Base-by-base conservation (phyloP, 345 rosid genomes). In the Ceriops tagal region DNA sequence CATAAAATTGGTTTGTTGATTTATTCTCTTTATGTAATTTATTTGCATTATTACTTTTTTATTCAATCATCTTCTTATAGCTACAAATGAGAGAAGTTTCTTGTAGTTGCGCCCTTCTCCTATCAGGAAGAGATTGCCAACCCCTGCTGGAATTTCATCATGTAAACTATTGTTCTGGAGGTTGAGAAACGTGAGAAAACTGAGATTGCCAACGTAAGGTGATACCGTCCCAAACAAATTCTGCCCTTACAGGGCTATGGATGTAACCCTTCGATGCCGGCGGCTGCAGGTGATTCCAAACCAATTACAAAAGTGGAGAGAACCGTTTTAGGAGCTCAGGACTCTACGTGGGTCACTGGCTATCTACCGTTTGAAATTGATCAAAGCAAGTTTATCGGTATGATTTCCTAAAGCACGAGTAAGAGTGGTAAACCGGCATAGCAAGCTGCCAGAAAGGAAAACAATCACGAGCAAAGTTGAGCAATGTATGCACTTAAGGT, bases 241-340 rank as follows among this genome's bases (percentile, higher is more conserved):
- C 47, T 30, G 76, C 19, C 53, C 76, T 15, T 31, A 8, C 16
- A 69, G 61, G 1, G 21, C 49, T 1, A 69, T n/a, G 13, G 57
- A 58, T n/a, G 21, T 31, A 46, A 69, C 72, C 47, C 47, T 58
- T 27, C 16, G 76, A 22, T 31, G 59, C 66, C 18, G 27, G 39
- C 4, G 8, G 7, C 35, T 60, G 66, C 71, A 72, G 0, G 37
- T 21, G 53, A 72, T 60, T 59, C 72, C 72, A 52, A 22, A 39
- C 72, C 65, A 66, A 1, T 32, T 34, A 10, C 76, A 72, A 32
- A 72, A 58, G 35, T 34, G 76, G 19, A 59, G 6, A 28, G 76
- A 72, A 19, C 58, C 60, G n/a, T 72, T 65, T 71, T 71, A 65
- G 27, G 76, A 72, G 18, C 24, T 34, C 16, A 72, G 31, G 58